Evolutionary conservation across 495 filamentous ascomycete species (phyloP).

Genomic region (Evansstolkia leycettana): DNA sequence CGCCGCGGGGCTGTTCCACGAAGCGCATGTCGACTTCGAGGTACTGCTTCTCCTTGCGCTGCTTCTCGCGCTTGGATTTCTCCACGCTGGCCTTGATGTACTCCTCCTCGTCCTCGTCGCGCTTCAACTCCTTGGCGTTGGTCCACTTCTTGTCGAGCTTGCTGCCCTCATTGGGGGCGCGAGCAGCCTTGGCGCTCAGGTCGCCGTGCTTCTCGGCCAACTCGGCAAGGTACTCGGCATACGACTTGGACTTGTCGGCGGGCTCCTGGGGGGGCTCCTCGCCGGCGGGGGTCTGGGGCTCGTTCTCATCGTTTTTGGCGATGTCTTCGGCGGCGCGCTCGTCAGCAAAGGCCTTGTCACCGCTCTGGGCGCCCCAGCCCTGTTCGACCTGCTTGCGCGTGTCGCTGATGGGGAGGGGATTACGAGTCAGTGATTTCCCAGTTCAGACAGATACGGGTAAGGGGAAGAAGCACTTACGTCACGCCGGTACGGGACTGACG

Average conservation of each 20-base stretch:
- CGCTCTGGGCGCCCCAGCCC: constrained; percentile 77
- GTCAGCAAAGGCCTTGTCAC: constrained; percentile 70
- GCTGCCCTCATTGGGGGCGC: constrained; percentile 82
- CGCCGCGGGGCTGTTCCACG: constrained; percentile 45
- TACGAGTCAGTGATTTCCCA: too few species aligned
- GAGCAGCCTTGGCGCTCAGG: constrained; percentile 59
- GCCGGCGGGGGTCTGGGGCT: constrained; percentile 33
- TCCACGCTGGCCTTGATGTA: constrained; percentile 65
- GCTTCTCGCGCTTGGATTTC: constrained; percentile 77
- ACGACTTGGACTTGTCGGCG: constrained; percentile 81
- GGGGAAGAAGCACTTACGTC: constrained; percentile 40
- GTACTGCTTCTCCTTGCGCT: constrained; percentile 84
- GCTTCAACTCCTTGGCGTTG: constrained; percentile 62
- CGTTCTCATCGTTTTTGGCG: constrained; percentile 69
- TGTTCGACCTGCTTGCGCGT: constrained; percentile 86
- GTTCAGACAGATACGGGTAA: neutral
- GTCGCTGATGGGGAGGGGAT: too few species aligned
- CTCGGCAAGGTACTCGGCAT: constrained; percentile 78
- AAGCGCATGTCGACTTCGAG: constrained; percentile 77
- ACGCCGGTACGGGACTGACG: constrained; percentile 65
- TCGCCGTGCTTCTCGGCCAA: constrained; percentile 65
- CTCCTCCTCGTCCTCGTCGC: constrained; percentile 56
- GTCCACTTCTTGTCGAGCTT: constrained; percentile 87
- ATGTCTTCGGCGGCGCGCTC: constrained; percentile 80
- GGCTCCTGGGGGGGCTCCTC: constrained; percentile 43